A percentile compares a stretch with the other conserved stretches of the same genome.
Evolutionary conservation across 805 yeast species (phyloP).

Genomic region (Hyphopichia homilentoma): DNA sequence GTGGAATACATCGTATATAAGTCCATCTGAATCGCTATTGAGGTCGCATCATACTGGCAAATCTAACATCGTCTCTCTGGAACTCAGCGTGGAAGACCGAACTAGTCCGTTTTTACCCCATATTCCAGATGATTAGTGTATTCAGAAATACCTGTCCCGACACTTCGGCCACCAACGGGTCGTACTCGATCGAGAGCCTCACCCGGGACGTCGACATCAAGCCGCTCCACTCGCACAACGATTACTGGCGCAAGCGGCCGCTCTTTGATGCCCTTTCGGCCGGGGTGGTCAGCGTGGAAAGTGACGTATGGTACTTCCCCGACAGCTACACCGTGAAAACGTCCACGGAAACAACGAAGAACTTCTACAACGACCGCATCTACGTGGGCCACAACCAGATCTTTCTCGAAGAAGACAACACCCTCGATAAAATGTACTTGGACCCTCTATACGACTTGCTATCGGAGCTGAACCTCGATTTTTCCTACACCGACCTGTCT

Average conservation of each 20-base stretch:
- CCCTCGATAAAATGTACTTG: slow-evolving; percentile 49
- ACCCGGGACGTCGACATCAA: slow-evolving; percentile 37
- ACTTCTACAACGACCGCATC: slow-evolving; percentile 29
- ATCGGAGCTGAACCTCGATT: slow-evolving; percentile 42
- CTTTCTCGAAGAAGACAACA: slow-evolving; percentile 42
- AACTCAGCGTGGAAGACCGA: too few species aligned
- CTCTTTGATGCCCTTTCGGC: slow-evolving; percentile 52
- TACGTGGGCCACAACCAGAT: slow-evolving; percentile 62
- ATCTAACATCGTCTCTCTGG: too few species aligned
- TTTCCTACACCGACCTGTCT: slow-evolving; percentile 4
- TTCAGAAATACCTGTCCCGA: too few species aligned
- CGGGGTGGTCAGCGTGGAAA: slow-evolving; percentile 60
- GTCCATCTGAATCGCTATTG: too few species aligned
- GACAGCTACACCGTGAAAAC: slow-evolving; percentile 28
- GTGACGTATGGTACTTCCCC: slow-evolving; percentile 58
- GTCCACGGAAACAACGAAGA: slow-evolving; percentile 16
- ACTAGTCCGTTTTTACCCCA: too few species aligned
- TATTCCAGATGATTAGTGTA: too few species aligned
- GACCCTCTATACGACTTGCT: slow-evolving; percentile 49
- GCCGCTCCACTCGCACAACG: slow-evolving; percentile 64
- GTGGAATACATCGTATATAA: too few species aligned
- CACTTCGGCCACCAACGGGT: not conserved
- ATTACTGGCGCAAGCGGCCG: slow-evolving; percentile 60
- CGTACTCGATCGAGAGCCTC: slow-evolving; percentile 18
- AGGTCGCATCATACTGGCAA: too few species aligned